These are phyloP conservation scores for Tardiomyces digboiensis DNA, from an alignment of 1,139 yeast genomes.

Conservation along the genomic window DNA sequence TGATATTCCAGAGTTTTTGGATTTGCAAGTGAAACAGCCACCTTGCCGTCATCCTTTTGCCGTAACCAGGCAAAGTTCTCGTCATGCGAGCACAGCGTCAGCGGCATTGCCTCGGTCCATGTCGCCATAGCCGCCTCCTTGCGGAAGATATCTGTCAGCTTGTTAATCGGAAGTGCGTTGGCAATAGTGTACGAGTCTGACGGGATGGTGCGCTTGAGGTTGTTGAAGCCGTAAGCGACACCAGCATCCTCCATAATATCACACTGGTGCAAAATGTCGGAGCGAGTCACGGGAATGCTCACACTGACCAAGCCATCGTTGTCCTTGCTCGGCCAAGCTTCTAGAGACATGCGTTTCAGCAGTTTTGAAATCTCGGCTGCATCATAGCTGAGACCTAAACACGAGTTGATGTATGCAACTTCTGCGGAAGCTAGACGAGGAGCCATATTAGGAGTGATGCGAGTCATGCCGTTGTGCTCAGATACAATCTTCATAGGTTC, in stretches of 20 bases:
- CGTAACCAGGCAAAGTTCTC: constrained; percentile 89
- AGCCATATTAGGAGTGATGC: constrained; percentile 64
- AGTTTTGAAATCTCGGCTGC: constrained; percentile 60
- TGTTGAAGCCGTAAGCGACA: constrained; percentile 91
- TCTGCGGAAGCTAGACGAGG: constrained; percentile 71
- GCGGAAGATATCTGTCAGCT: constrained; percentile 84
- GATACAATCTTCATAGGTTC: constrained; percentile 87
- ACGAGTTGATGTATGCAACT: constrained; percentile 79
- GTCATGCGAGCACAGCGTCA: constrained; percentile 92
- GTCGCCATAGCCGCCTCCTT: constrained; percentile 91
- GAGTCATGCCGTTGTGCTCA: constrained; percentile 68
- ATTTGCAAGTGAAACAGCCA: constrained; percentile 85
- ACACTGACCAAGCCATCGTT: constrained; percentile 55
- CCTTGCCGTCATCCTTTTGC: constrained; percentile 58
- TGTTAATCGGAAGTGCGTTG: constrained; percentile 82
- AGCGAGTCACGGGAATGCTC: constrained; percentile 81
- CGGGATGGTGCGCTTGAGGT: constrained; percentile 75
- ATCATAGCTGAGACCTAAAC: constrained; percentile 69
- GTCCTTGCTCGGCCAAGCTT: constrained; percentile 43
- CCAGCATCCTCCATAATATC: constrained; percentile 99
- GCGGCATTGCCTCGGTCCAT: constrained; percentile 92
- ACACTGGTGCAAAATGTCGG: constrained; percentile 95
- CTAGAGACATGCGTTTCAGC: constrained; percentile 73
- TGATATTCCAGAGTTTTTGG: constrained; percentile 97
- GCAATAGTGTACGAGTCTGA: constrained; percentile 75